Evolutionary conservation across 106 monocot genomes (phyloP).

Genomic region (Dendrobium chrysotoxum): DNA sequence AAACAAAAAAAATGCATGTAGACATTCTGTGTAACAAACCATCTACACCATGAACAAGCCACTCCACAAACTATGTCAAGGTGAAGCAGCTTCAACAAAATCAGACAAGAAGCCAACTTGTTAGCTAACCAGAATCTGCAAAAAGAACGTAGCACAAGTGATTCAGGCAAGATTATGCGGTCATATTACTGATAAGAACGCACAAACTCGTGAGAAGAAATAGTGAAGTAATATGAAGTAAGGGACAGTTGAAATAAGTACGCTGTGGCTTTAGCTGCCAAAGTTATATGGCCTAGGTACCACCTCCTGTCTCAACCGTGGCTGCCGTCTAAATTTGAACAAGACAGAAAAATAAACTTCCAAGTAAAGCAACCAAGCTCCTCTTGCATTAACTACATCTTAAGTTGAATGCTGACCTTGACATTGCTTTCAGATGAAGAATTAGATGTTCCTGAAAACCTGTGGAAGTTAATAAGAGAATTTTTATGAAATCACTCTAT

Average conservation of each 20-base stretch:
- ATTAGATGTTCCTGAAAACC: constrained; percentile 30
- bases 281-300: neutral
- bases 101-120: neutral
- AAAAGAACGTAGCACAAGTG: neutral
- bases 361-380: neutral
- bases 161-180: too few species aligned
- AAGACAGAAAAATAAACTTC: constrained; percentile 1
- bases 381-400: neutral
- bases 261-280: neutral
- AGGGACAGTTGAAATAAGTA: neutral
- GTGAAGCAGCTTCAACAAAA: neutral
- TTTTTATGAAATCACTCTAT: neutral
- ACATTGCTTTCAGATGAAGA: constrained; percentile 17
- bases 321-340: neutral
- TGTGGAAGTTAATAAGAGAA: neutral
- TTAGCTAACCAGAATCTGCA: neutral
- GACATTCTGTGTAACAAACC: neutral
- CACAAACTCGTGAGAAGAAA: neutral
- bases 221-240: neutral
- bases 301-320: neutral
- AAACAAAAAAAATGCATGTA: neutral
- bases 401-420: constrained; percentile 14
- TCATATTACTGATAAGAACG: neutral
- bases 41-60: neutral
- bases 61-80: neutral